phyloP scores from a whole-genome alignment of 2,329 filamentous ascomycete genomes.

The Monosporascus sp. region DNA sequence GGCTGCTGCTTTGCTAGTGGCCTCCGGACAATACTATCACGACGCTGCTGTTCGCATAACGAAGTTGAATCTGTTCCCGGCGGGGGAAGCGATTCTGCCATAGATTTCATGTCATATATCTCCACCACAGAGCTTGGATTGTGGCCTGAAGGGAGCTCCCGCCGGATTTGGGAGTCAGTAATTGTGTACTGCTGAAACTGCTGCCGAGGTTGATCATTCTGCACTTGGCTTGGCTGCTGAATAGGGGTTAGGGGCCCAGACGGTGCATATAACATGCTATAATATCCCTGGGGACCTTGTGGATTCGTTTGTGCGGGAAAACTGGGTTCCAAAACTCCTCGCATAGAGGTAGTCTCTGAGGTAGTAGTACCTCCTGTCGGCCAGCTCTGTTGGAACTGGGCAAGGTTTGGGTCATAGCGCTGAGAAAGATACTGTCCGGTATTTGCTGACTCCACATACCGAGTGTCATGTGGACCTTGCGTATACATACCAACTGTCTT shows the following conservation, averaged over 20 bases:
- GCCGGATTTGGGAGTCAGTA: not conserved
- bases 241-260: not conserved
- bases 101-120: conserved; percentile 2
- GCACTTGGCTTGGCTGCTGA: not conserved
- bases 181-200: too few relatives aligned
- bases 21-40: too few relatives aligned
- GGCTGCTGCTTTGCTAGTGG: too few relatives aligned
- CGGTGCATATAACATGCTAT: not conserved
- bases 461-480: not conserved
- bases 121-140: not conserved
- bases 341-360: not conserved
- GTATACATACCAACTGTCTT: not conserved
- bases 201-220: not conserved
- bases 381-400: not conserved
- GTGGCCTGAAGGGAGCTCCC: not conserved
- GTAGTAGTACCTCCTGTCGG: not conserved
- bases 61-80: not conserved
- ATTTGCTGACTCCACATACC: not conserved
- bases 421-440: not conserved
- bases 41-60: too few relatives aligned
- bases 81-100: conserved; percentile 4
- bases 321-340: too few relatives aligned
- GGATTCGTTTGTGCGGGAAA: too few relatives aligned
- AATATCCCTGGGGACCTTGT: too few relatives aligned
- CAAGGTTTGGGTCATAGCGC: not conserved